Evolutionary conservation across 2,329 filamentous ascomycete species (phyloP).

Genomic region (Paraconiothyrium sp.): DNA sequence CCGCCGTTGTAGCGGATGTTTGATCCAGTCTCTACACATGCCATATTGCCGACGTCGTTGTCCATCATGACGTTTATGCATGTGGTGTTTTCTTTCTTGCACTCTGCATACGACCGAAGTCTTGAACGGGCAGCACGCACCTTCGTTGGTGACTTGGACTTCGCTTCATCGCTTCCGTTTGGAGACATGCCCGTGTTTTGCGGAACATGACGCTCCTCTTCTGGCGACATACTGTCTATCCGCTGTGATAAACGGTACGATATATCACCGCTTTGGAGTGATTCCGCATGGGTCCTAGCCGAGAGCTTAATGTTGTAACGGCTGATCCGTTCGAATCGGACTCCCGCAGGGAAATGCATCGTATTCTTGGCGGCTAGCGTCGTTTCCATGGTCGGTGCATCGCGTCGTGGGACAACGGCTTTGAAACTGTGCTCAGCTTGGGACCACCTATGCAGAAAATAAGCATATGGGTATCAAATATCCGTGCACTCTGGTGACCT

Average conservation of each 20-base stretch:
- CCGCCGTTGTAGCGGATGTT: neutral
- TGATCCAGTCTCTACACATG: neutral
- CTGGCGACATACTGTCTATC: neutral
- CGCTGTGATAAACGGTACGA: neutral
- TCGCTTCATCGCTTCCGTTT: neutral
- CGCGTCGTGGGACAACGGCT: constrained; percentile 23
- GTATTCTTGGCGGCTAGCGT: constrained; percentile 25
- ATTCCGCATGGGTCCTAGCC: constrained; percentile 8
- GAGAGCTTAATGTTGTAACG: constrained; percentile 40
- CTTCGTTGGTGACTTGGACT: neutral
- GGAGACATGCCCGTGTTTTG: neutral
- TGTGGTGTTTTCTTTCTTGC: neutral
- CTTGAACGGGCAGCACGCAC: neutral
- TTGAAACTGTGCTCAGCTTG: constrained; percentile 29
- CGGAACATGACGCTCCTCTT: neutral
- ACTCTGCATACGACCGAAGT: neutral
- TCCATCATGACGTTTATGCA: neutral
- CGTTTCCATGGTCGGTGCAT: constrained; percentile 20
- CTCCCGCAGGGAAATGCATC: constrained; percentile 35
- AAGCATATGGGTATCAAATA: constrained; percentile 23
- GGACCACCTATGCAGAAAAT: constrained; percentile 29
- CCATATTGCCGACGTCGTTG: neutral
- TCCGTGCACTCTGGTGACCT: constrained; percentile 5
- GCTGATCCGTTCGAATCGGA: constrained; percentile 41
- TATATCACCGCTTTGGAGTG: neutral